Evolutionary conservation across 192 early-diverging fungal species (phyloP).

Genomic region (Coemansia umbellata): DNA sequence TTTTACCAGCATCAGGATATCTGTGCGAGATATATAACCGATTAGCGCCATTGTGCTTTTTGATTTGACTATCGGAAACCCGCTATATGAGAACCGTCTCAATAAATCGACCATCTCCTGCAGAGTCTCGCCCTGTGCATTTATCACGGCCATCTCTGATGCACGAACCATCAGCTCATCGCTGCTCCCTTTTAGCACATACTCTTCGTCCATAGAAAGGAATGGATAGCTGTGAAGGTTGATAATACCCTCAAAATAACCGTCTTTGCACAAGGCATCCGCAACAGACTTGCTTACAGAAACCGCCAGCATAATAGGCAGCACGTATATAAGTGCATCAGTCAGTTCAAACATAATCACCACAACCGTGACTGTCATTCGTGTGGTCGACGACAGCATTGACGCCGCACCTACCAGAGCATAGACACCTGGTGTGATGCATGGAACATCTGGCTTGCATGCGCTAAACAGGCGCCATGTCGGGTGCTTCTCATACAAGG

Average conservation of each 20-base stretch:
- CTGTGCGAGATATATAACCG: slow-evolving; percentile 68
- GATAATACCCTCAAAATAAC: slow-evolving; percentile 54
- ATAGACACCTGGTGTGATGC: slow-evolving; percentile 80
- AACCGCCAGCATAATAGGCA: slow-evolving; percentile 84
- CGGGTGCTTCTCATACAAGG: slow-evolving; percentile 51
- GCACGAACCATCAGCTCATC: slow-evolving; percentile 61
- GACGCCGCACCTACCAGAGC: slow-evolving; percentile 84
- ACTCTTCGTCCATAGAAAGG: slow-evolving; percentile 60
- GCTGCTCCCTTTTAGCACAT: slow-evolving; percentile 49
- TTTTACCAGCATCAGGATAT: slow-evolving; percentile 43
- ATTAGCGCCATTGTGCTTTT: slow-evolving; percentile 56
- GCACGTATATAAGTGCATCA: slow-evolving; percentile 89
- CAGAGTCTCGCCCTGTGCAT: slow-evolving; percentile 47
- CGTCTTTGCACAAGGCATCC: slow-evolving; percentile 51
- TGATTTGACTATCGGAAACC: slow-evolving; percentile 69
- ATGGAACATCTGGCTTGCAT: slow-evolving; percentile 71
- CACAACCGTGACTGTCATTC: slow-evolving; percentile 86
- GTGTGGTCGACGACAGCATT: slow-evolving; percentile 77
- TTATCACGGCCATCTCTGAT: slow-evolving; percentile 58
- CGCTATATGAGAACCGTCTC: slow-evolving; percentile 55
- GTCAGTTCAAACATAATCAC: slow-evolving; percentile 99
- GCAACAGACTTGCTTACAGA: slow-evolving; percentile 53
- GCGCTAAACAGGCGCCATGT: slow-evolving; percentile 61
- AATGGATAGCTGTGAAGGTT: slow-evolving; percentile 65
- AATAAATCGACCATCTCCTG: slow-evolving; percentile 46